Evolutionary conservation across 176 grass and related monocot genomes (phyloP), one percentile per base, ranked within the genome.

Genomic region (Pontederia paniculata): DNA sequence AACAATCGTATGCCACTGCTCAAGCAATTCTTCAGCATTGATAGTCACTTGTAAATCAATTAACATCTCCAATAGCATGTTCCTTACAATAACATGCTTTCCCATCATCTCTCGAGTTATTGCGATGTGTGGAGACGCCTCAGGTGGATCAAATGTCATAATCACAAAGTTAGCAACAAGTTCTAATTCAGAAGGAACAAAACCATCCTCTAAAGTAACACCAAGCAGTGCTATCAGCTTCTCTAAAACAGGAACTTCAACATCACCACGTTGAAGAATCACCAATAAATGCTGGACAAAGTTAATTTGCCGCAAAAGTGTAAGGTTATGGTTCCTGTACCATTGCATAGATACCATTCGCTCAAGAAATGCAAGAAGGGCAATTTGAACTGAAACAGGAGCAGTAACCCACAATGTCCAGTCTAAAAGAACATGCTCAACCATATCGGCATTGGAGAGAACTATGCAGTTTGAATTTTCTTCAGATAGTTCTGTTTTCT

Each of bases 261-360:
- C 87, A 84, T 98, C 87, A 70, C 94, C 94, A 52, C 94, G 83
- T 74, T 98, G 87, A 58, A 98, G 76, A 64, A 86, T 98, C 62
- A 98, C 94, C 62, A 98, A 77, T 52, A 98, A 76, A 88, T 98
- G 94, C 19, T 91, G 94, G 23, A 98, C 94, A 69, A 98, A 77
- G 77, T 98, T 98, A 74, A 98, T 88, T 59, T 71, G 80, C 19
- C 94, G 94, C 58, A 98, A 62, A 68, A 98, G 88, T 67, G 94
- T 93, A 23, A 98, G 80, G 69, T 98, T 98, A 73, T 98, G 87
- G 55, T 84, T 98, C 76, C 94, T 81, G 50, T 86, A 98, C 80
- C 87, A 91, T 20, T 98, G 94, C 94, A 98, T 98, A 18, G 87
- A 98, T 66, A 98, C 94, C 94, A 98, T 88, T 67, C 87, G 90